Conservation (phyloP, 2,329 filamentous ascomycete species). For the Ascochyta pisi region DNA sequence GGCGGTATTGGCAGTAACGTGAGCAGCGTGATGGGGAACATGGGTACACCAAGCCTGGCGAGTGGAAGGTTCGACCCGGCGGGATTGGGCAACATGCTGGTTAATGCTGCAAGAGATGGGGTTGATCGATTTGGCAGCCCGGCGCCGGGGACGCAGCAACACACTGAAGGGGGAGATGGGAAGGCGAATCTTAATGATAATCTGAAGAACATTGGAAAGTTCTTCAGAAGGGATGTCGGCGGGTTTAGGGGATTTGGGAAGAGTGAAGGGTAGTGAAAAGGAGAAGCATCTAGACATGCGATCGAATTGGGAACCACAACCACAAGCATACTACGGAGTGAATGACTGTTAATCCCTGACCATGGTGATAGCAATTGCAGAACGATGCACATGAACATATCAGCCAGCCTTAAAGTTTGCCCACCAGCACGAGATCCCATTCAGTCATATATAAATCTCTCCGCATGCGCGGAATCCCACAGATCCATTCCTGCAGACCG, state of each 20-base stretch:
- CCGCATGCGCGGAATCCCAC: no score
- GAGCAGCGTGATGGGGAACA: slow-evolving; percentile 49
- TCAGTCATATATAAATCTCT: no score
- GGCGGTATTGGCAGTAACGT: slow-evolving; percentile 48
- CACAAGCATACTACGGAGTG: neutral
- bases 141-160: slow-evolving; percentile 42
- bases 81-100: slow-evolving; percentile 82
- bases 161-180: slow-evolving; percentile 32
- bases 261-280: slow-evolving; percentile 31
- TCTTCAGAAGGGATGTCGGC: slow-evolving; percentile 88
- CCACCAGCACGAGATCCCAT: no score
- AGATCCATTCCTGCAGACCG: no score
- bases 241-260: slow-evolving; percentile 48
- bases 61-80: slow-evolving; percentile 74
- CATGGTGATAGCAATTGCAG: no score
- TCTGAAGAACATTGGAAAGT: slow-evolving; percentile 93
- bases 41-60: slow-evolving; percentile 47
- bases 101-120: slow-evolving; percentile 85
- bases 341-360: neutral
- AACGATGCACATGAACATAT: no score
- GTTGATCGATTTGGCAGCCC: slow-evolving; percentile 76
- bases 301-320: no score
- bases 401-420: no score
- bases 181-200: slow-evolving; percentile 88
- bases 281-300: neutral